Evolutionary conservation across 2,329 filamentous ascomycete genomes (phyloP).

Genomic region (Beauveria pseudobassiana): DNA sequence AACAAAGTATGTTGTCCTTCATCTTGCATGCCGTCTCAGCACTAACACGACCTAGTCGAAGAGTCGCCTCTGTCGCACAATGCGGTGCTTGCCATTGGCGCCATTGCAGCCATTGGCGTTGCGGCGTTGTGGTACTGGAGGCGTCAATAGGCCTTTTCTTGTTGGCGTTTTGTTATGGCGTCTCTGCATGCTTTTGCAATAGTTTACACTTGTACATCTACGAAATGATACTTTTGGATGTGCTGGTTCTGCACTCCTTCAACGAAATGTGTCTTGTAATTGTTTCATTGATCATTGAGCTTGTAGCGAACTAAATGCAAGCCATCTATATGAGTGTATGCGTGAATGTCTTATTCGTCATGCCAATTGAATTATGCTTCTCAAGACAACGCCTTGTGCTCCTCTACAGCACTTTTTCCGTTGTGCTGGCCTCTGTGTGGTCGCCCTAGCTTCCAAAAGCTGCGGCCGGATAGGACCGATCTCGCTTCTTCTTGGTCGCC

Average conservation of each 20-base stretch:
- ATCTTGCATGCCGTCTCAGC: neutral
- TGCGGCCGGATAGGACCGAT: constrained; percentile 54
- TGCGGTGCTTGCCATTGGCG: constrained; percentile 25
- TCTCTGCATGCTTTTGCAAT: constrained; percentile 1
- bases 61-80: constrained; percentile 25
- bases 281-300: neutral
- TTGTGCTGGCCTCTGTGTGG: neutral
- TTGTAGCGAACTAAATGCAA: neutral
- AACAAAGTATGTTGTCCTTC: constrained; percentile 21
- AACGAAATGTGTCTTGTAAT: neutral
- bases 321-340: neutral
- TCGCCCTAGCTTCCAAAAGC: constrained; percentile 43
- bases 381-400: neutral
- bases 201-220: constrained; percentile 5
- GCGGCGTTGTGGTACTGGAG: constrained; percentile 31
- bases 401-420: neutral
- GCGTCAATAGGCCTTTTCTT: constrained; percentile 16
- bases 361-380: neutral
- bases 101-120: constrained; percentile 30
- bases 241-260: neutral
- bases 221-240: neutral
- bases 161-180: constrained; percentile 9
- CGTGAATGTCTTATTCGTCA: neutral
- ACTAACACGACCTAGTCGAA: constrained; percentile 17
- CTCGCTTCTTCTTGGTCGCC: constrained; percentile 44